Conservation (phyloP, 306 rosid genomes). For the Prosopis cineraria region DNA sequence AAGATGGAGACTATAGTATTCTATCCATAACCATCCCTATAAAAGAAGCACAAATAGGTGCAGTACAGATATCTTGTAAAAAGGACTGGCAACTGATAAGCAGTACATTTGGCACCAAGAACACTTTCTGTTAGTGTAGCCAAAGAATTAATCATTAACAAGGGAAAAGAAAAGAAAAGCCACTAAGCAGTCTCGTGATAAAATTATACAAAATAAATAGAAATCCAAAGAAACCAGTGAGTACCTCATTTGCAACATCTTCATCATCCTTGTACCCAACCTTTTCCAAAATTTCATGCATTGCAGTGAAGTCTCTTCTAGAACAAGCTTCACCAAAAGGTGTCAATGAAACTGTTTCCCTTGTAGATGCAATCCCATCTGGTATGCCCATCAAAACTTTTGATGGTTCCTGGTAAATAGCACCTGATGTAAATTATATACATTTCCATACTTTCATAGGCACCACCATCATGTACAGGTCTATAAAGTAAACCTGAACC, state of each 20-base stretch:
- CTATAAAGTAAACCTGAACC: conserved; percentile 33
- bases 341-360: conserved; percentile 65
- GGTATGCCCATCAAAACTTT: conserved; percentile 76
- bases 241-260: conserved; percentile 94
- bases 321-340: conserved; percentile 94
- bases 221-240: conserved; percentile 27
- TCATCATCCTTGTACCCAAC: conserved; percentile 96
- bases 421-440: conserved; percentile 37
- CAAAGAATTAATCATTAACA: not conserved
- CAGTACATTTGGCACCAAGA: too few relatives aligned
- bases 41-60: not conserved
- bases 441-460: conserved; percentile 23
- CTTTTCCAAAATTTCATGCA: conserved; percentile 86
- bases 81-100: not conserved
- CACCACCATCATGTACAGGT: conserved; percentile 34
- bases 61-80: not conserved
- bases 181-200: not conserved
- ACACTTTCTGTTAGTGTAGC: not conserved
- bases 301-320: conserved; percentile 89
- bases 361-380: conserved; percentile 52
- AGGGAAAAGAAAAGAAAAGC: conserved; percentile 2
- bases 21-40: too few relatives aligned
- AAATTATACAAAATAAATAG: not conserved
- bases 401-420: conserved; percentile 68
- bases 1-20: too few relatives aligned